These are phyloP conservation scores for Salix koriyanagi DNA, from an alignment of 345 rosid genomes.

Conservation along the genomic window DNA sequence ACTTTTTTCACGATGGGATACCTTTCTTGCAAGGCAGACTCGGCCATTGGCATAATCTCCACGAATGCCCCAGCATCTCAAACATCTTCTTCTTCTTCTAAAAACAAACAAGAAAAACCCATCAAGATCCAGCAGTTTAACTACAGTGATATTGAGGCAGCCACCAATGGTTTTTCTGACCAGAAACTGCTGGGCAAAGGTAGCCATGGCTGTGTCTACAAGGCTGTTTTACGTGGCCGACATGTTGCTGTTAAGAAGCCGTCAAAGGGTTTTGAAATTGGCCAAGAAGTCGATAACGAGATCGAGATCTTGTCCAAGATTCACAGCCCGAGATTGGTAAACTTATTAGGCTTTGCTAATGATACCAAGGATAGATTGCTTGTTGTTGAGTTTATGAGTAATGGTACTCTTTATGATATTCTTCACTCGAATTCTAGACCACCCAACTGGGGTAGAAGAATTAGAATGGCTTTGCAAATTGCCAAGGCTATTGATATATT, in stretches of 20 bases:
- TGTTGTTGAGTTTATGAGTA: constrained; percentile 88
- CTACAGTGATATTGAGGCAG: constrained; percentile 87
- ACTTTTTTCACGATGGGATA: constrained; percentile 52
- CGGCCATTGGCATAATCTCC: constrained; percentile 33
- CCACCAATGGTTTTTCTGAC: constrained; percentile 85
- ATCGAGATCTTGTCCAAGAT: constrained; percentile 87
- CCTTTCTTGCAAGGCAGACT: constrained; percentile 78
- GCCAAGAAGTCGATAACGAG: constrained; percentile 80
- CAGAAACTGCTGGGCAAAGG: constrained; percentile 80
- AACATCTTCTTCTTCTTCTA: constrained; percentile 23
- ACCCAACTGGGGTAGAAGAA: constrained; percentile 73
- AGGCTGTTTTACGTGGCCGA: constrained; percentile 79
- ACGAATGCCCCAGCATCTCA: constrained; percentile 16
- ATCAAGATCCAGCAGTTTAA: constrained; percentile 73
- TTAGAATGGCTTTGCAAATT: constrained; percentile 73
- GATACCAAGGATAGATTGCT: constrained; percentile 67
- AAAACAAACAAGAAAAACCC: constrained; percentile 42
- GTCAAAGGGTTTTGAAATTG: constrained; percentile 56
- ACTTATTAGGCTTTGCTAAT: constrained; percentile 74
- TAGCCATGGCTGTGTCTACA: constrained; percentile 95
- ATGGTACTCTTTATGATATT: constrained; percentile 87
- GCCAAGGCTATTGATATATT: constrained; percentile 75
- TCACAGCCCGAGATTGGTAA: constrained; percentile 87
- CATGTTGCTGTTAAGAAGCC: constrained; percentile 86
- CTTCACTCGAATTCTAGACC: constrained; percentile 66